Base-by-base conservation (phyloP, 108 stramenopile genomes). In the Skeletonema menzelii region DNA sequence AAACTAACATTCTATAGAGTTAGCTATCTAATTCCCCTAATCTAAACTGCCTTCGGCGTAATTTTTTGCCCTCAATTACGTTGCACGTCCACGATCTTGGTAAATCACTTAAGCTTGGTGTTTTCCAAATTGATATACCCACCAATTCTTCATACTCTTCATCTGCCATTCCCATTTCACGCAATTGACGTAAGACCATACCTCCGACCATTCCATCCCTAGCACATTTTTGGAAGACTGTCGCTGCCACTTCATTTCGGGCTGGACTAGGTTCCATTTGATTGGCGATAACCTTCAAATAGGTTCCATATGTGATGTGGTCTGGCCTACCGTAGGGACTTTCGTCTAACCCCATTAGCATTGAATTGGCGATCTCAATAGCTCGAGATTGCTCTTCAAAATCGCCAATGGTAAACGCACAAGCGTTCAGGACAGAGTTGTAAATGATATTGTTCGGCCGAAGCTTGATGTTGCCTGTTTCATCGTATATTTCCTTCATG, bases 391-490 rank as follows among this genome's bases (percentile, higher is more conserved):
- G 83, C 32, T 88, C 86, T 17, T 79, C 57, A 32, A 81, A 46
- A 68, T 86, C 85, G 17, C 83, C 90, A 13, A 69, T 44, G 0
- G 92, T 80, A 61, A 86, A 93, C 5, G 90, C 92, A 32, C 89
- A 90, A 2, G 90, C 90, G 67, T 93, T 93, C 79, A 93, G 73
- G 1, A 93, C 92, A 8, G 92, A 88, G 66, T 91, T 93, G 66
- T 73, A 86, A 12, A 83, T 76, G 8, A 91, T 84, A 40, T 84
- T 70, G 62, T 85, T 93, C 0, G 89, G 92, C 63, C 72, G 63
- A 15, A 85, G 65, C 3, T 68, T 63, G 19, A 60, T 64, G 28
- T 84, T 86, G 20, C 87, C 84, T 5, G 61, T 56, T 3, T 42
- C 26, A 37, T 83, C 60, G 63, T 90, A 86, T 49, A 85, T 47